Percentiles rank a stretch among this genome's conserved stretches.
These are phyloP conservation scores for Acanthamoeba sp. DNA, from an alignment of 208 protist species.

Conservation along the genomic window DNA sequence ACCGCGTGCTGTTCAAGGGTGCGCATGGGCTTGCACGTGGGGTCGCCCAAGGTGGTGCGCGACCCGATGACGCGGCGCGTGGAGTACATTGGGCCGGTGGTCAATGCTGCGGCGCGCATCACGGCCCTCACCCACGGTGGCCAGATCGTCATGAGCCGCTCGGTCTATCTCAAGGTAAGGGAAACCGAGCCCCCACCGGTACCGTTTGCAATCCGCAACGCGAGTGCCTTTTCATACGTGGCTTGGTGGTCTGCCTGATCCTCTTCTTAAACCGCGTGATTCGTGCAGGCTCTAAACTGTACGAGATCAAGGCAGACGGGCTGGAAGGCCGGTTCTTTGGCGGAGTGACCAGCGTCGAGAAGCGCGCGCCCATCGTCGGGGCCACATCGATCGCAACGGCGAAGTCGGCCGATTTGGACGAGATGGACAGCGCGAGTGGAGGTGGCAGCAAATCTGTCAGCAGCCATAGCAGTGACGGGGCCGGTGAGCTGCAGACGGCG, in stretches of 20 bases:
- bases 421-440: not conserved
- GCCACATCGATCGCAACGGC: not conserved
- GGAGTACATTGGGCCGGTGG: slow-evolving; percentile 64
- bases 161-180: not conserved
- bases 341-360: not conserved
- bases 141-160: no score
- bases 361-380: not conserved
- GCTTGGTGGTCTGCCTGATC: not conserved
- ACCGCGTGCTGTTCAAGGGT: no score
- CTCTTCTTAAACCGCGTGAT: not conserved
- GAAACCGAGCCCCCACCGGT: not conserved
- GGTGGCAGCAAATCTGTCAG: not conserved
- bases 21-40: slow-evolving; percentile 61
- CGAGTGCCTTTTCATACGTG: no score
- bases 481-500: no score
- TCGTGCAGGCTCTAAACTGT: slow-evolving; percentile 13
- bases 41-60: not conserved
- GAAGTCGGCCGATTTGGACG: not conserved
- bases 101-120: slow-evolving; percentile 48
- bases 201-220: no score
- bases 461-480: not conserved
- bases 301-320: no score
- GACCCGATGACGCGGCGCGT: slow-evolving; percentile 48
- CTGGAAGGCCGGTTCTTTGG: slow-evolving; percentile 61
- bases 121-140: no score